Conservation (phyloP, 495 filamentous ascomycete species). For the Achaetomiella virescens region DNA sequence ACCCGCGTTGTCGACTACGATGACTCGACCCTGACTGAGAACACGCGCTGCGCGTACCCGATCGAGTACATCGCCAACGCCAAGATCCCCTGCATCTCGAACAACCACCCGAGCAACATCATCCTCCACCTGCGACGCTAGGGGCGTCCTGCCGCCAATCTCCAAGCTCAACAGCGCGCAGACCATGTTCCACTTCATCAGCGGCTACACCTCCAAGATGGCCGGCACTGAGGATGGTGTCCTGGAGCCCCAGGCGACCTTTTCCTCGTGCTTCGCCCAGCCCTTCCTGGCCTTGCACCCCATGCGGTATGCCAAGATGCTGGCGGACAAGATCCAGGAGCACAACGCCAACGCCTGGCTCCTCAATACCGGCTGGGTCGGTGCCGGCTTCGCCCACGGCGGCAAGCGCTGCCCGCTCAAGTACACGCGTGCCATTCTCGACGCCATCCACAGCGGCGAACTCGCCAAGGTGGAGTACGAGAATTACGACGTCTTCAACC, state of each 20-base stretch:
- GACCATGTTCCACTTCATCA: conserved; percentile 99
- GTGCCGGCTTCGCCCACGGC: conserved; percentile 86
- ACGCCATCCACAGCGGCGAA: conserved; percentile 94
- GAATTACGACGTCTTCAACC: conserved; percentile 94
- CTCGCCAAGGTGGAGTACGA: conserved; percentile 89
- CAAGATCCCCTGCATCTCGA: conserved; percentile 89
- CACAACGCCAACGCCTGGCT: conserved; percentile 98
- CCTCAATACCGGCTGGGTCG: conserved; percentile 98
- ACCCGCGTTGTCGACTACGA: conserved; percentile 93
- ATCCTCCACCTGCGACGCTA: conserved; percentile 94
- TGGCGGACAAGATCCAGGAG: conserved; percentile 91
- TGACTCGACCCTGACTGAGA: conserved; percentile 90
- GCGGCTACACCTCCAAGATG: conserved; percentile 99
- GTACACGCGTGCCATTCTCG: conserved; percentile 97
- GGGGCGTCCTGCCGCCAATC: conserved; percentile 95
- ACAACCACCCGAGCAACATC: conserved; percentile 91
- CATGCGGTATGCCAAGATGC: conserved; percentile 97
- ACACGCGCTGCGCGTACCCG: conserved; percentile 96
- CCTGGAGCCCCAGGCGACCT: conserved; percentile 94
- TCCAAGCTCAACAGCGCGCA: conserved; percentile 93
- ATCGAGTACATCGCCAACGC: conserved; percentile 99
- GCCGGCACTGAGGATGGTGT: conserved; percentile 96
- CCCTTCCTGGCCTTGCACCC: conserved; percentile 98
- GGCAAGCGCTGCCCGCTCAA: conserved; percentile 98
- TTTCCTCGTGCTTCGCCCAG: conserved; percentile 99